phyloP scores from a whole-genome alignment of 257 asterid genomes.

The Gynochthodes officinalis region DNA sequence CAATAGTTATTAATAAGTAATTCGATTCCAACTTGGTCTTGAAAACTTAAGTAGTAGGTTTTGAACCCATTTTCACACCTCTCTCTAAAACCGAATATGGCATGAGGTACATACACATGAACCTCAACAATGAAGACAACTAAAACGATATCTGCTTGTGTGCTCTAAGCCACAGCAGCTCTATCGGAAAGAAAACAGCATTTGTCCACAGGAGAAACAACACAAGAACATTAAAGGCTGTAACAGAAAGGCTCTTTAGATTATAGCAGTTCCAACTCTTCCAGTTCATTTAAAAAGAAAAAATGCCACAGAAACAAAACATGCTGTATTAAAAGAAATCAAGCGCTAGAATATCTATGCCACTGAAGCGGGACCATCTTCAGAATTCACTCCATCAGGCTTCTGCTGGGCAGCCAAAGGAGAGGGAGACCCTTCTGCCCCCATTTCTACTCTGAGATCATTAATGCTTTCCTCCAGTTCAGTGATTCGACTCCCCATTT shows the following conservation, averaged over 20 bases:
- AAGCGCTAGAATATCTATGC: conserved; percentile 3
- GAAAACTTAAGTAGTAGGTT: too few relatives aligned
- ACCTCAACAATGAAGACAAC: neutral
- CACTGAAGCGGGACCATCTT: neutral
- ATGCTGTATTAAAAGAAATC: neutral
- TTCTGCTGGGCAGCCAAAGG: conserved; percentile 12
- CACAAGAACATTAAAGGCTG: neutral
- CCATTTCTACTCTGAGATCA: conserved; percentile 22
- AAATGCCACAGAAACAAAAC: too few relatives aligned
- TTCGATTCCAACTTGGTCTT: too few relatives aligned
- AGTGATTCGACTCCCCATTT: conserved; percentile 21
- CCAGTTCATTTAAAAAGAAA: too few relatives aligned
- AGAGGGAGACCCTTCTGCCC: conserved; percentile 20
- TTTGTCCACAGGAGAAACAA: neutral
- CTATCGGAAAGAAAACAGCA: neutral
- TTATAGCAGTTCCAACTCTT: neutral
- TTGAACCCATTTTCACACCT: too few relatives aligned
- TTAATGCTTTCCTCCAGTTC: conserved; percentile 26
- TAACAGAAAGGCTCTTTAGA: neutral
- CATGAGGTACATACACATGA: too few relatives aligned
- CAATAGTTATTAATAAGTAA: too few relatives aligned
- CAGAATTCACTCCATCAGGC: conserved; percentile 10
- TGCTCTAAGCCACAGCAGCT: neutral
- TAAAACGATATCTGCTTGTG: neutral
- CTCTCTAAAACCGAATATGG: too few relatives aligned